Base-by-base conservation (phyloP, 805 yeast genomes). In the Teunomyces pallodes region DNA sequence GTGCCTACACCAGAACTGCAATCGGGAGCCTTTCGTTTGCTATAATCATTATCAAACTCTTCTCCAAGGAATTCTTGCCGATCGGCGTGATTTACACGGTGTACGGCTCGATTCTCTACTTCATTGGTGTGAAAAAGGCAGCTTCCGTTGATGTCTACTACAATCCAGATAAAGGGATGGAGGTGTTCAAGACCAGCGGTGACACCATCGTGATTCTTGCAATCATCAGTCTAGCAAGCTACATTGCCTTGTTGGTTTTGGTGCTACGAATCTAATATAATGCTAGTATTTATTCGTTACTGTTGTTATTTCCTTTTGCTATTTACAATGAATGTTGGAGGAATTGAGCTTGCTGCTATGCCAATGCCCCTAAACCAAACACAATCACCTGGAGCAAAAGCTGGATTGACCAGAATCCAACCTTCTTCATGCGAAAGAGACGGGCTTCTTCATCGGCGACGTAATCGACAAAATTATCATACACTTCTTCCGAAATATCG, bases 351-450 rank as follows among this genome's bases (percentile, higher is more conserved):
- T 30, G 24, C 5, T 41, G 62, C 5, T 41, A 62, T 5, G 66
- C 57, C 49, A 62, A 54, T 5, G 90, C 83, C 2, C 96, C 95
- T 17, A 91, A 70, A 39, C 96, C 87, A 79, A 94, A 82, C 24
- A 94, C 77, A 13, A 91, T 68, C 44, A 90, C 70, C 64, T 94
- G 99, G 28, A 92, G 75, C 20, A 94, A 66, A 45, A 90, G 70
- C 65, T 94, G 98, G 36, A 90, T 65, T 2, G 96, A 82, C 98
- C 98, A 94, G 61, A 92, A 88, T 1, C 96, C 94, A 8, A 94
- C 90, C 61, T 90, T 86, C 54, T 80, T 81, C 75, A 92, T 74
- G 46, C 98, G 68, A 27, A 83, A 72, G 10, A 82, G 72, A 42
- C 94, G 74, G 32, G 82, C 82, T 55, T 88, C 87, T 55, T 94